Evolutionary conservation across 352 stramenopile genomes (phyloP), one percentile per base, ranked within the genome.

Genomic region (Phytophthora macrochlamydospora): DNA sequence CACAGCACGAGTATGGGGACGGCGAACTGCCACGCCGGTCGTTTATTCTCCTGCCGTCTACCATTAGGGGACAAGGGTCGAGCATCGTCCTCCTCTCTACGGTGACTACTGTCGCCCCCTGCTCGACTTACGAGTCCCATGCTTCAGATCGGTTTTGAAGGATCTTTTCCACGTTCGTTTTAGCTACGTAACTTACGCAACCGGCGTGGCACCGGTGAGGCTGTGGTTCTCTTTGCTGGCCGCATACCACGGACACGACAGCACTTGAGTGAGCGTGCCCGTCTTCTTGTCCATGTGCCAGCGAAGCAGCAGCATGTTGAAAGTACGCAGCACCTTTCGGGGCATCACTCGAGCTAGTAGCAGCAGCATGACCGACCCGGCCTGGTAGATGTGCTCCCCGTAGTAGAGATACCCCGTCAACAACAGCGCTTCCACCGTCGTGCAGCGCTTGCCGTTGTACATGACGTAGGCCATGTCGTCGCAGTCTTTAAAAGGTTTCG

Each of bases 231-330:
- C 67, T 31, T 54, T 64, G 46, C 51, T 70, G 2, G 53, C 68
- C 24, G 57, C 54, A 38, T 72, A 66, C 64, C 68, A 76, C 11
- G 54, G 58, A 7, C 63, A 73, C 3, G 68, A 65, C 7, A 68
- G 24, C 14, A 62, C 52, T 28, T 66, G 54, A 0, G 52, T 66
- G 28, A 75, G 55, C 1, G 45, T 56, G 0, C 66, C 66, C 3
- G 43, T 57, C 4, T 72, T 30, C 24, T 30, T 48, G 46, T 78
- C 57, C 52, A 78, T 11, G 29, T 65, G 61, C 66, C 70, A 78
- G 12, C 70, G 66, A 7, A 78, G 28, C 7, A 75, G 40, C 9
- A 78, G 55, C 48, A 78, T 49, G 46, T 78, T 78, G 54, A 78
- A 78, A 5, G 66, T 75, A 2, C 70, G 66, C 7, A 78, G 50